Evolutionary conservation across 108 stramenopile species (phyloP).

Genomic region (Skeletonema menzelii): DNA sequence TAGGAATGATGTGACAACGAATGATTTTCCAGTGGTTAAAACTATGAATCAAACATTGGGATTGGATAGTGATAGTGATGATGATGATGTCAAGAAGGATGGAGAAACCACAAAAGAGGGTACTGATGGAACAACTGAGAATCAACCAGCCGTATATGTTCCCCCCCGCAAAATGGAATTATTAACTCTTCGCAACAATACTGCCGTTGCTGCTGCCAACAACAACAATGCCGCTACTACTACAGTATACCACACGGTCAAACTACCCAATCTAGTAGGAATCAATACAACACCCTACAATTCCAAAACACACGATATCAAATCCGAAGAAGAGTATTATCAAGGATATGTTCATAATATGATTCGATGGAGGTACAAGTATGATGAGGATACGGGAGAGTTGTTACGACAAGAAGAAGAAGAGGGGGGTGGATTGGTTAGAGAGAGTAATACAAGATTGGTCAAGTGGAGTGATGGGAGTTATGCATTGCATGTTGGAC

Average conservation of each 20-base stretch:
- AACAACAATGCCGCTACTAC: background rate
- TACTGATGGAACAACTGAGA: background rate
- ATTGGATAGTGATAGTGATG: slow-evolving; percentile 45
- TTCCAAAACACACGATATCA: slow-evolving; percentile 52
- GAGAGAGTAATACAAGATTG: slow-evolving; percentile 78
- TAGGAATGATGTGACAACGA: background rate
- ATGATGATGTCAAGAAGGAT: slow-evolving; percentile 11
- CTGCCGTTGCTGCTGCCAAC: background rate
- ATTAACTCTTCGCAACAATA: slow-evolving; percentile 17
- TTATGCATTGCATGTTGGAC: slow-evolving; percentile 81
- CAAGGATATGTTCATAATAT: slow-evolving; percentile 72
- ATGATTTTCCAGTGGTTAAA: background rate
- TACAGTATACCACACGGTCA: slow-evolving; percentile 62
- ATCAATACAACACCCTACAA: slow-evolving; percentile 75
- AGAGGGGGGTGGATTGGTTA: slow-evolving; percentile 20
- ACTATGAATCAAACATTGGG: slow-evolving; percentile 40
- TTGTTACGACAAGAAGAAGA: slow-evolving; percentile 47
- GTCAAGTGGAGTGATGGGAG: slow-evolving; percentile 92
- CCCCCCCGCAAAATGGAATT: slow-evolving; percentile 49
- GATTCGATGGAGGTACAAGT: slow-evolving; percentile 82
- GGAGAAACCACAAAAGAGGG: background rate
- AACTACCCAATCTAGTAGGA: slow-evolving; percentile 81
- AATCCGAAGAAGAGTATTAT: slow-evolving; percentile 68
- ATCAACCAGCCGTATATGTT: slow-evolving; percentile 13
- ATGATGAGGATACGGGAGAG: slow-evolving; percentile 28